Percentiles rank a stretch among this genome's conserved stretches.
phyloP scores from a whole-genome alignment of 106 monocot genomes.

The Vanilla planifolia region DNA sequence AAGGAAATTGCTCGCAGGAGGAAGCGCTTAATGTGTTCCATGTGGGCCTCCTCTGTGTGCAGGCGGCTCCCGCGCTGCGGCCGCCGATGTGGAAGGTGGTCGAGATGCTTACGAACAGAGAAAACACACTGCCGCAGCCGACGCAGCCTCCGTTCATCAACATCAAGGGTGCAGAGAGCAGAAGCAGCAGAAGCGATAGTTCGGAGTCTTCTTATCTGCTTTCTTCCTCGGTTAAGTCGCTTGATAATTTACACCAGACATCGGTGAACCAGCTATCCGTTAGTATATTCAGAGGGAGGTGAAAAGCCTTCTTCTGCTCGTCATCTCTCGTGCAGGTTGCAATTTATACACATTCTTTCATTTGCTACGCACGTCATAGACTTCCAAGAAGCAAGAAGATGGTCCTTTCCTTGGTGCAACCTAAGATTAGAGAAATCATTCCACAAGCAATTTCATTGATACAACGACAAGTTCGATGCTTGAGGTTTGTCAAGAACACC shows the following conservation, averaged over 20 bases:
- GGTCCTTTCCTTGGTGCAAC: no score
- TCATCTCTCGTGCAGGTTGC: no score
- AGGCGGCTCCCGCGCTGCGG: slow-evolving; percentile 29
- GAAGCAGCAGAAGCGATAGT: neutral
- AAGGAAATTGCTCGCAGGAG: slow-evolving; percentile 24
- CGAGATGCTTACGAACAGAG: slow-evolving; percentile 26
- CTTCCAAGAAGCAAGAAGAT: no score
- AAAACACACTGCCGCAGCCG: slow-evolving; percentile 24
- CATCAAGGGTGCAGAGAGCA: slow-evolving; percentile 9
- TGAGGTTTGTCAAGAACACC: no score
- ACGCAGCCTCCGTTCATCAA: slow-evolving; percentile 53
- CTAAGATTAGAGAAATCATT: no score
- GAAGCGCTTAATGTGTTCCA: slow-evolving; percentile 35
- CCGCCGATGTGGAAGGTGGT: slow-evolving; percentile 70
- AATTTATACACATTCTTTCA: no score
- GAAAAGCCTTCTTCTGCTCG: neutral
- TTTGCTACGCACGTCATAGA: no score
- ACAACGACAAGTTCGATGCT: no score
- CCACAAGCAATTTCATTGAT: no score
- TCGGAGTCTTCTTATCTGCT: neutral
- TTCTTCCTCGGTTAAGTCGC: neutral
- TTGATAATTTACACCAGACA: neutral
- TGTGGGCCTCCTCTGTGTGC: slow-evolving; percentile 30
- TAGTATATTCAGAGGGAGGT: neutral
- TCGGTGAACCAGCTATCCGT: neutral